Conservation (phyloP, 2,329 filamentous ascomycete species). For the Nemania bipapillata region DNA sequence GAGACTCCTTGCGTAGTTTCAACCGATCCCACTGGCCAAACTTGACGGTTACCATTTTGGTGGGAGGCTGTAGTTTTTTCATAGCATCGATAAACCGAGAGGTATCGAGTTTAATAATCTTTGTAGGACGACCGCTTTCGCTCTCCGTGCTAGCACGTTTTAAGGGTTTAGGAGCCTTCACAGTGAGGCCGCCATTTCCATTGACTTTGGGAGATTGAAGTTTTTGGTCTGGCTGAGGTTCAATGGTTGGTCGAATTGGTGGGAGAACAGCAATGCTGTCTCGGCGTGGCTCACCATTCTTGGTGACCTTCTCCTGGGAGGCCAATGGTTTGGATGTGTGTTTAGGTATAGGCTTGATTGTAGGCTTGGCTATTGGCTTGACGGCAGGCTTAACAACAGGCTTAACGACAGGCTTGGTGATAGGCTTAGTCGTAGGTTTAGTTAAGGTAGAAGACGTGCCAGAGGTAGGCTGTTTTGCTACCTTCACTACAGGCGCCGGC, state of each 20-base stretch:
- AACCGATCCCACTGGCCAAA: slow-evolving; percentile 48
- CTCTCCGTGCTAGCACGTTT: slow-evolving; percentile 49
- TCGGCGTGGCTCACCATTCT: slow-evolving; percentile 38
- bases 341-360: slow-evolving; percentile 9
- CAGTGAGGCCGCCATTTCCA: slow-evolving; percentile 34
- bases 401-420: slow-evolving; percentile 15
- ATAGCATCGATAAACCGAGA: slow-evolving; percentile 43
- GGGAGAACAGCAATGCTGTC: slow-evolving; percentile 49
- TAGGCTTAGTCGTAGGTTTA: background rate
- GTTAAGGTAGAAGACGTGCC: slow-evolving; percentile 5
- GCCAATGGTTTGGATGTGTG: slow-evolving; percentile 6
- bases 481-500: slow-evolving; percentile 13
- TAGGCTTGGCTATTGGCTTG: slow-evolving; percentile 9
- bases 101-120: slow-evolving; percentile 51
- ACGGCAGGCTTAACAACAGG: slow-evolving; percentile 7
- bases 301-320: slow-evolving; percentile 38
- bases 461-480: slow-evolving; percentile 32
- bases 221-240: slow-evolving; percentile 44
- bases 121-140: slow-evolving; percentile 47
- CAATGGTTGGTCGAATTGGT: slow-evolving; percentile 47
- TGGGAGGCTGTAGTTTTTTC: slow-evolving; percentile 39
- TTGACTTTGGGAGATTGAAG: slow-evolving; percentile 38
- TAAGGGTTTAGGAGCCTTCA: slow-evolving; percentile 38
- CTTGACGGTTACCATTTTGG: slow-evolving; percentile 45
- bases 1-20: slow-evolving; percentile 36